A percentile compares a stretch with the other conserved stretches of the same genome.
phyloP scores from a whole-genome alignment of 768 basidiomycete species.

The Pulveroboletus sp. region DNA sequence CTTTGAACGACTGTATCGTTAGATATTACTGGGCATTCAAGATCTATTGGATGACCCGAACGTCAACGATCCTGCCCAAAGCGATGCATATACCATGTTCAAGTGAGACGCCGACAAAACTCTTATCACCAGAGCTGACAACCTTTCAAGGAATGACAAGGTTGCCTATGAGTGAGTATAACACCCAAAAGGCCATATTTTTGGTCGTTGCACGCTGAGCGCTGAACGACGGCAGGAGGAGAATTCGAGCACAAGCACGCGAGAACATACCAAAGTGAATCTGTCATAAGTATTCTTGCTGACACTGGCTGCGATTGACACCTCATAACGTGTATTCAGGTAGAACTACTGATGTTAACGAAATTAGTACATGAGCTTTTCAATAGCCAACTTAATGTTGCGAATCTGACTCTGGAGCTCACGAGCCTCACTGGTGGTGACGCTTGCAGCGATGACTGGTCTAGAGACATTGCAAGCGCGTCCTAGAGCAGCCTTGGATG shows the following conservation, averaged over 20 bases:
- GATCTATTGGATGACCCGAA: constrained; percentile 95
- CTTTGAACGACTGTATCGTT: background rate
- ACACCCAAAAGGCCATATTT: background rate
- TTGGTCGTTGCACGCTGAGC: no score
- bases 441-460: constrained; percentile 92
- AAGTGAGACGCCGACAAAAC: constrained; percentile 59
- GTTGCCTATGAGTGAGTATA: constrained; percentile 81
- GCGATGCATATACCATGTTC: constrained; percentile 98
- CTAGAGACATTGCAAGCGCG: constrained; percentile 94
- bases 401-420: constrained; percentile 89
- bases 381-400: constrained; percentile 79
- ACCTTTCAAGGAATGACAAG: constrained; percentile 76
- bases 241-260: constrained; percentile 81
- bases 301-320: background rate
- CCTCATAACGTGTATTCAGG: constrained; percentile 7
- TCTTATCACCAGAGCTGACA: constrained; percentile 7
- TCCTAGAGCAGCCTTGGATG: constrained; percentile 92
- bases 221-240: constrained; percentile 48
- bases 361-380: constrained; percentile 55
- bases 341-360: constrained; percentile 8
- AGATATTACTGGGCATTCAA: constrained; percentile 96
- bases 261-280: constrained; percentile 83
- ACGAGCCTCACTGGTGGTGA: constrained; percentile 94
- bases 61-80: constrained; percentile 95
- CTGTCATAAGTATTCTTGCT: background rate